Base-by-base conservation (phyloP, 176 grass and related monocot genomes). In the Hyparrhenia diplandra region DNA sequence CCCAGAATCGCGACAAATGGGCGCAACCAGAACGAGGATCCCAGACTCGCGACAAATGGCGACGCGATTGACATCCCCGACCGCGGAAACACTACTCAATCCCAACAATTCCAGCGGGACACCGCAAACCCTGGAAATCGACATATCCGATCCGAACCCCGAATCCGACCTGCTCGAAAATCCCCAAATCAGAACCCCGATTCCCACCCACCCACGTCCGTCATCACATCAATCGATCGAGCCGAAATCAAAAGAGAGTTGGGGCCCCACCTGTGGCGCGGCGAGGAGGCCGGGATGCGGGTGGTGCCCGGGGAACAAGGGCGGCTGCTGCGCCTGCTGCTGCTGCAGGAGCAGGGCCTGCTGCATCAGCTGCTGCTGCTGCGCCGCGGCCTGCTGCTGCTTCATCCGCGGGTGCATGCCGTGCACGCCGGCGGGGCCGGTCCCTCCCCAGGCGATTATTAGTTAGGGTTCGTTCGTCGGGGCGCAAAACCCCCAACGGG, bases 201-300 rank as follows among this genome's bases (percentile, higher is more conserved):
- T 37, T 10, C 18, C 25, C 28, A 47, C 20, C 6, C 49, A 21
- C 49, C 2, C 17, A 32, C 8, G 73, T 24, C 39, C 10, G 72
- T 43, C n/a, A n/a, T n/a, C n/a, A n/a, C n/a, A n/a, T n/a, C n/a
- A n/a, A n/a, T n/a, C n/a, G n/a, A n/a, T n/a, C n/a, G n/a, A n/a
- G n/a, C n/a, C n/a, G n/a, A n/a, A n/a, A n/a, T n/a, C n/a, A n/a
- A n/a, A 14, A 4, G 1, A 63, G 27, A 57, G 36, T n/a, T 27
- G 34, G 16, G 0, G 21, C 6, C 0, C 27, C 60, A 85, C 96
- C 90, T 89, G 92, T 75, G 92, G 90, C 43, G 96, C 79, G 16
- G 96, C 86, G 27, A 98, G 74, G 90, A 94, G 92, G 47, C 96
- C 92, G 21, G 95, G 92, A 61, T 93, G 94, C 78, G 84, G 82